Evolutionary conservation across 164 flowering plant species (phyloP).

Genomic region (Vitis cinerea): DNA sequence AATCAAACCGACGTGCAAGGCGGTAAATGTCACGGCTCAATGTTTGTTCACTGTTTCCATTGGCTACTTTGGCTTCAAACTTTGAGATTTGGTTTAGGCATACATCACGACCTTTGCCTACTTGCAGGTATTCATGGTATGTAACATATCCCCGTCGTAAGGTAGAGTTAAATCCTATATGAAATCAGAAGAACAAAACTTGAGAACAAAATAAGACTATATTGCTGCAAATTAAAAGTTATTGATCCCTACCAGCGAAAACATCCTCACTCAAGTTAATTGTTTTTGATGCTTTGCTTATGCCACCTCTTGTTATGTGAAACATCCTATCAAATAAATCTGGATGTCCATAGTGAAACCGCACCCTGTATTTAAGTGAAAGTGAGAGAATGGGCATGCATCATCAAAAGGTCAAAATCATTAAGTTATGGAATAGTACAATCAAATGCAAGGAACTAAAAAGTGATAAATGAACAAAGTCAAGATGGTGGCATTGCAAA

Average conservation of each 20-base stretch:
- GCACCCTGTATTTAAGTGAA: slow-evolving; percentile 36
- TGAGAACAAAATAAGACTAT: background rate
- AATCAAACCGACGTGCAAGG: slow-evolving; percentile 82
- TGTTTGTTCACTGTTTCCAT: slow-evolving; percentile 95
- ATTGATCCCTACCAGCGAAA: slow-evolving; percentile 36
- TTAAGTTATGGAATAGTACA: too few relatives aligned
- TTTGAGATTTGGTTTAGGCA: slow-evolving; percentile 88
- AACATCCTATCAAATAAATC: slow-evolving; percentile 67
- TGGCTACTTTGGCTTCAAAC: slow-evolving; percentile 95
- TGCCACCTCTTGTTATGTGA: slow-evolving; percentile 74
- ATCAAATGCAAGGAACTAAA: too few relatives aligned
- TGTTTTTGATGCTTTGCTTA: slow-evolving; percentile 73
- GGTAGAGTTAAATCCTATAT: slow-evolving; percentile 77
- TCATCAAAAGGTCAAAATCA: too few relatives aligned
- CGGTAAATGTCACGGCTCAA: slow-evolving; percentile 87
- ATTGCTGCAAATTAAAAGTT: background rate
- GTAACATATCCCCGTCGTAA: slow-evolving; percentile 70
- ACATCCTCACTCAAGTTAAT: slow-evolving; percentile 71
- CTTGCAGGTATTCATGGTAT: slow-evolving; percentile 93
- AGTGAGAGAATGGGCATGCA: too few relatives aligned
- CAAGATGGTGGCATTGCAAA: too few relatives aligned
- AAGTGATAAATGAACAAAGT: too few relatives aligned
- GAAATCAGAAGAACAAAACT: slow-evolving; percentile 1
- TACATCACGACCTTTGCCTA: slow-evolving; percentile 96
- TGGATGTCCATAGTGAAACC: slow-evolving; percentile 76